These are phyloP conservation scores for Hypoxylon sp. DNA, from an alignment of 2,329 filamentous ascomycete genomes.

Conservation along the genomic window DNA sequence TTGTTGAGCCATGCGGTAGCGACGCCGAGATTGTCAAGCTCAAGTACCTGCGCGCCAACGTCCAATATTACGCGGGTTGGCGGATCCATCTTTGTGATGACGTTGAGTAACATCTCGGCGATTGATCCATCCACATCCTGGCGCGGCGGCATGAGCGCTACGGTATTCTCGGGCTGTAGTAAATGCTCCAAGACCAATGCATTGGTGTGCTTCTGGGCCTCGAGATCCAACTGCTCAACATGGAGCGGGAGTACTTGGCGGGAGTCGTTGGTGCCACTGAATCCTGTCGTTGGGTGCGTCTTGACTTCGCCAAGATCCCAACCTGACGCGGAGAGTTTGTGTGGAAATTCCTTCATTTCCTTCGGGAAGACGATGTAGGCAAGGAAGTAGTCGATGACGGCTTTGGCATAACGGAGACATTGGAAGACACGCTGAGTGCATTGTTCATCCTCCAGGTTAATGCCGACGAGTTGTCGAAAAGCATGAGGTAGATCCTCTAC, in stretches of 20 bases:
- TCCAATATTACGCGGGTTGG: conserved; percentile 73
- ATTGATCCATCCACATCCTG: conserved; percentile 44
- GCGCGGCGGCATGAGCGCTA: conserved; percentile 47
- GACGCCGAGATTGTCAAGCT: conserved; percentile 69
- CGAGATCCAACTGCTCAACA: conserved; percentile 68
- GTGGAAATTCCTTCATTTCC: conserved; percentile 71
- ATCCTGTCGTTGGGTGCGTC: conserved; percentile 68
- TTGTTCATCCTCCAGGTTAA: conserved; percentile 71
- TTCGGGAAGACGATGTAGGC: conserved; percentile 69
- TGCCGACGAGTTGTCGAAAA: conserved; percentile 59
- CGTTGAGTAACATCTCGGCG: conserved; percentile 59
- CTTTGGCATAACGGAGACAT: conserved; percentile 63
- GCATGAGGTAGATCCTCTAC: conserved; percentile 50
- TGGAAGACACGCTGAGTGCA: conserved; percentile 66
- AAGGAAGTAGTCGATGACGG: conserved; percentile 73
- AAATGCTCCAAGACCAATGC: conserved; percentile 73
- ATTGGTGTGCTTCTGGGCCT: conserved; percentile 72
- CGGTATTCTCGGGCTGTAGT: conserved; percentile 64
- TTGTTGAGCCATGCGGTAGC: conserved; percentile 65
- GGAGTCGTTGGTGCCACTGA: conserved; percentile 78
- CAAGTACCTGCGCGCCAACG: conserved; percentile 77
- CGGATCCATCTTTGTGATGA: conserved; percentile 56
- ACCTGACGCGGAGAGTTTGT: conserved; percentile 73
- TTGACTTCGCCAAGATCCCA: conserved; percentile 72
- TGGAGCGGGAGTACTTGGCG: conserved; percentile 67